Conservation (phyloP, 129 eudicot genomes). For the Dittrichia graveolens region DNA sequence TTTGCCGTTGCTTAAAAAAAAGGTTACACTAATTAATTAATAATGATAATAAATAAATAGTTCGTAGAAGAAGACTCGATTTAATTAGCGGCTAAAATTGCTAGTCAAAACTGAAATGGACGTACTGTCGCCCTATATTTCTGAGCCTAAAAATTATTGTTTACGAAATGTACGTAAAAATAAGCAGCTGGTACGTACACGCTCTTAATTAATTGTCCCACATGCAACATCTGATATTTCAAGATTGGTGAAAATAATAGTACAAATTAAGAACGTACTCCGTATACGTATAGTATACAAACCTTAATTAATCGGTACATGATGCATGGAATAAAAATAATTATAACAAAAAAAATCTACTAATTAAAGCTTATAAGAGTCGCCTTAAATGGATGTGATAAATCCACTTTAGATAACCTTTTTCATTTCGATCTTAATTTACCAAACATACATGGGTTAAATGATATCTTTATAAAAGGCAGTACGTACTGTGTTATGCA, state of each 20-base stretch:
- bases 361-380: too few relatives aligned
- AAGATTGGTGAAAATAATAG: neutral
- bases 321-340: neutral
- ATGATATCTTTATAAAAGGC: too few relatives aligned
- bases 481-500: too few relatives aligned
- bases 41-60: too few relatives aligned
- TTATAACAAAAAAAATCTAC: too few relatives aligned
- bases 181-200: neutral
- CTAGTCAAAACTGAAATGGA: neutral
- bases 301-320: neutral
- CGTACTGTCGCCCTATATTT: neutral
- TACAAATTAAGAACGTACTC: neutral
- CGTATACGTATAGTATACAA: neutral
- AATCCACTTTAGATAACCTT: too few relatives aligned
- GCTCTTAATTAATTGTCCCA: constrained; percentile 7
- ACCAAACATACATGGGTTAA: too few relatives aligned
- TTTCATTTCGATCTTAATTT: too few relatives aligned
- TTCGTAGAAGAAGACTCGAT: neutral
- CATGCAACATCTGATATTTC: constrained; percentile 13
- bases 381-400: too few relatives aligned
- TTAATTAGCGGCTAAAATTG: neutral
- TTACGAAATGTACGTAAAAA: neutral
- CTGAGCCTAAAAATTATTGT: neutral
- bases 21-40: too few relatives aligned
- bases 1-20: too few relatives aligned